phyloP scores from a whole-genome alignment of 257 asterid species.

The Solanum appendiculatum region DNA sequence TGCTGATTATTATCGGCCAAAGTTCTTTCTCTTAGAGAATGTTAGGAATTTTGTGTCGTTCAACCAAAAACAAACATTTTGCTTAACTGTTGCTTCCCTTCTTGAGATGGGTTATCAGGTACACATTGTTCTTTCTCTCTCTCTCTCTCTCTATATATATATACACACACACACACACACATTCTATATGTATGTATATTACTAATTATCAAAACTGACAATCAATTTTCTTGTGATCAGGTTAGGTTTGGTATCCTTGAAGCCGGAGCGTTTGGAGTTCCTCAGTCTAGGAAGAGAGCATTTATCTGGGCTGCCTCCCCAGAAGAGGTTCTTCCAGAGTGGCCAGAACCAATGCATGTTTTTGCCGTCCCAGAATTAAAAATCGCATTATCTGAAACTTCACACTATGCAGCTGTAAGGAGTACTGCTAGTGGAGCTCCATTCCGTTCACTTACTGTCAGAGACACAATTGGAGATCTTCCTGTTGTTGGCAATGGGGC shows the following conservation, averaged over 20 bases:
- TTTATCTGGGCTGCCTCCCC: constrained; percentile 98
- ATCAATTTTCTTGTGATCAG: constrained; percentile 20
- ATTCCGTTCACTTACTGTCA: constrained; percentile 88
- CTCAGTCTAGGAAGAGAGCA: constrained; percentile 95
- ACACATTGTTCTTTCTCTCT: background rate
- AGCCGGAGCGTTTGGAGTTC: constrained; percentile 95
- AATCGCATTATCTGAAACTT: constrained; percentile 46
- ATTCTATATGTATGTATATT: background rate
- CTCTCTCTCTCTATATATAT: background rate
- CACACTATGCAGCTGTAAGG: constrained; percentile 67
- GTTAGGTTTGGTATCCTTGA: constrained; percentile 92
- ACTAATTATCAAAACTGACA: background rate
- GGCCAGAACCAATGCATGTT: constrained; percentile 99
- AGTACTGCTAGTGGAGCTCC: constrained; percentile 90
- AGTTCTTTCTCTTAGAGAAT: constrained; percentile 86
- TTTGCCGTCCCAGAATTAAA: constrained; percentile 76
- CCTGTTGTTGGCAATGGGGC: constrained; percentile 89
- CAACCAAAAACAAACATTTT: constrained; percentile 96
- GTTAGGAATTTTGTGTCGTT: constrained; percentile 90
- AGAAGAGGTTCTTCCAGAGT: constrained; percentile 80
- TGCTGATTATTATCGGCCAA: constrained; percentile 91
- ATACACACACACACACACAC: background rate
- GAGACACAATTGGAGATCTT: constrained; percentile 94
- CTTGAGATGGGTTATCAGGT: constrained; percentile 99
- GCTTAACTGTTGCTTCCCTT: constrained; percentile 79